Conservation (phyloP, 768 basidiomycete species). For the Favolaschia claudopus region DNA sequence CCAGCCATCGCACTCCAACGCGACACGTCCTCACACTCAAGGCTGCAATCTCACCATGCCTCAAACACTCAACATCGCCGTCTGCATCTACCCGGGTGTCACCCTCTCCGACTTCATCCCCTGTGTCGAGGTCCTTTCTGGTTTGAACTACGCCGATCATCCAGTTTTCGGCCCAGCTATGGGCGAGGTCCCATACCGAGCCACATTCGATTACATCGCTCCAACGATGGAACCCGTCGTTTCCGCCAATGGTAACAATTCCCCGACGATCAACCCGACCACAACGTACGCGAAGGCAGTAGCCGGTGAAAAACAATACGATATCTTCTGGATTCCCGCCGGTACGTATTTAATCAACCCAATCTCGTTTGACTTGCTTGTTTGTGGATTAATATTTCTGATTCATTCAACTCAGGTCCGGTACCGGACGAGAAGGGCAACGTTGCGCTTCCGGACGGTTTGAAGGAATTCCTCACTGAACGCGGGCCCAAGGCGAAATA, state of each 20-base stretch:
- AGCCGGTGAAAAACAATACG: constrained; percentile 20
- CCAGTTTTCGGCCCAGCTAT: background rate
- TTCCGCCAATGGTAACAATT: background rate
- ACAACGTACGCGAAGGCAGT: constrained; percentile 21
- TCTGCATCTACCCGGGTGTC: constrained; percentile 20
- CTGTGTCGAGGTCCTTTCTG: constrained; percentile 18
- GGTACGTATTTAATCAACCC: constrained; percentile 15
- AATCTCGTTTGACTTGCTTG: background rate
- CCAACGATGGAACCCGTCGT: constrained; percentile 21
- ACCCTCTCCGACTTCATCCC: constrained; percentile 28
- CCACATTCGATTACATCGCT: constrained; percentile 20
- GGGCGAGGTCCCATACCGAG: constrained; percentile 14
- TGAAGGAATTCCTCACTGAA: constrained; percentile 33
- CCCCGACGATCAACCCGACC: constrained; percentile 22
- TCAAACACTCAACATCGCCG: constrained; percentile 20
- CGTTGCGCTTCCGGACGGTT: constrained; percentile 6
- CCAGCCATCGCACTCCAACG: too few relatives aligned
- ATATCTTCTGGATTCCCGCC: constrained; percentile 27
- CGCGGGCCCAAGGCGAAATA: constrained; percentile 39
- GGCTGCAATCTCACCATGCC: too few relatives aligned
- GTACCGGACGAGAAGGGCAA: background rate
- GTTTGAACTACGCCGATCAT: constrained; percentile 13
- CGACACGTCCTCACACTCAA: too few relatives aligned
- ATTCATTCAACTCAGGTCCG: constrained; percentile 6
- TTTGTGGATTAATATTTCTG: background rate